phyloP scores from a whole-genome alignment of 139 green algal species.

The Coelastrella sp. region DNA sequence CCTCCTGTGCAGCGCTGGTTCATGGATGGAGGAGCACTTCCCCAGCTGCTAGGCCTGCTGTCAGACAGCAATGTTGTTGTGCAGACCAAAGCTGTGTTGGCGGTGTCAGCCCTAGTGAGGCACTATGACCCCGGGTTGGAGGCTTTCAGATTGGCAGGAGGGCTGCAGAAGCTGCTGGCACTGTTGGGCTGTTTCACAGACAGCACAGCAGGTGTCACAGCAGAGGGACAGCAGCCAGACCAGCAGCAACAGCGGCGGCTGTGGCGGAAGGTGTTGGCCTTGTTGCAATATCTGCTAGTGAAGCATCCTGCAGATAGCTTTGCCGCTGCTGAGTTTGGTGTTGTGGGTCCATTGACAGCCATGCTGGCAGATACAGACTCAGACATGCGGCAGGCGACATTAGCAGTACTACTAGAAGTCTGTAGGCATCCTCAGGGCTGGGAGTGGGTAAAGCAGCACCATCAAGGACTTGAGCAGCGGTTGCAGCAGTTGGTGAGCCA shows the following conservation, averaged over 20 bases:
- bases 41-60: conserved; percentile 68
- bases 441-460: conserved; percentile 32
- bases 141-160: conserved; percentile 55
- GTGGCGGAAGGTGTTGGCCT: conserved; percentile 52
- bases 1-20: conserved; percentile 83
- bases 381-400: conserved; percentile 58
- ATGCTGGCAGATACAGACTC: conserved; percentile 37
- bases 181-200: conserved; percentile 30
- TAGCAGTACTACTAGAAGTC: conserved; percentile 60
- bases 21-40: conserved; percentile 72
- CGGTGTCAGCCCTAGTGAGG: conserved; percentile 70
- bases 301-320: conserved; percentile 42
- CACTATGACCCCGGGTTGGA: conserved; percentile 60
- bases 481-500: conserved; percentile 54
- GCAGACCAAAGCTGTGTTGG: conserved; percentile 66
- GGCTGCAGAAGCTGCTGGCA: conserved; percentile 64
- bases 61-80: conserved; percentile 50
- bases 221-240: conserved; percentile 9
- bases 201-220: neutral
- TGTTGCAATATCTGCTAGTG: conserved; percentile 57
- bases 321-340: conserved; percentile 18
- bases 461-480: conserved; percentile 27
- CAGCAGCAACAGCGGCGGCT: conserved; percentile 45
- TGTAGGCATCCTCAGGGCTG: conserved; percentile 44
- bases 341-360: neutral